A percentile compares a stretch with the other conserved stretches of the same genome.
Conservation (phyloP, 1,139 yeast species). For the Sugiyamaella xylanicola region DNA sequence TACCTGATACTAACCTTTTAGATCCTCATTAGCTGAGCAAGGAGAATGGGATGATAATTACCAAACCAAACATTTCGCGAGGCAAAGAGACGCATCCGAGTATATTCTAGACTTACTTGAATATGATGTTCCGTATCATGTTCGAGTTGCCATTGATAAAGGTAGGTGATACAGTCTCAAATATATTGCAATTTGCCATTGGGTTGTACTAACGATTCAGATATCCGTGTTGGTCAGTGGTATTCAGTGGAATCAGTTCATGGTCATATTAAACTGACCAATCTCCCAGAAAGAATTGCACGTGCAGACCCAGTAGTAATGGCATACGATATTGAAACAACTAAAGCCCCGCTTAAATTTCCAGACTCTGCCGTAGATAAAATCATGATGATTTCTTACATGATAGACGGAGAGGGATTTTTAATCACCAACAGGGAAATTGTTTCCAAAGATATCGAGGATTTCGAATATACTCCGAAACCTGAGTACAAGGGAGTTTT, state of each 20-base stretch:
- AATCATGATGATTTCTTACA: conserved; percentile 98
- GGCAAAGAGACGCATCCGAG: conserved; percentile 56
- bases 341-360: conserved; percentile 93
- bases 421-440: conserved; percentile 93
- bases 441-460: conserved; percentile 91
- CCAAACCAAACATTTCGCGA: conserved; percentile 23
- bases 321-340: conserved; percentile 97
- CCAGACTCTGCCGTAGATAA: conserved; percentile 94
- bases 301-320: conserved; percentile 97
- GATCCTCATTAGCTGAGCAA: conserved; percentile 28
- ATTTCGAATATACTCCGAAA: conserved; percentile 95
- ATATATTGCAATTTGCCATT: too few species aligned
- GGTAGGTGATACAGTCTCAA: too few species aligned
- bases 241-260: conserved; percentile 72
- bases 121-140: conserved; percentile 96
- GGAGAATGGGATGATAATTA: conserved; percentile 30
- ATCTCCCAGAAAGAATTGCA: conserved; percentile 74
- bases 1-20: conserved; percentile 11
- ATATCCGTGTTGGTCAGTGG: conserved; percentile 95
- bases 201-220: conserved; percentile 24
- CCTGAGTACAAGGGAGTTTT: conserved; percentile 94
- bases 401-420: conserved; percentile 98
- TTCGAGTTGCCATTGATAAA: conserved; percentile 87
- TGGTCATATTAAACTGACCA: conserved; percentile 58
- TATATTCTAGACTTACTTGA: conserved; percentile 81